These are phyloP conservation scores for Meyerozyma smithsonii DNA, from an alignment of 1,139 yeast species.

Conservation along the genomic window DNA sequence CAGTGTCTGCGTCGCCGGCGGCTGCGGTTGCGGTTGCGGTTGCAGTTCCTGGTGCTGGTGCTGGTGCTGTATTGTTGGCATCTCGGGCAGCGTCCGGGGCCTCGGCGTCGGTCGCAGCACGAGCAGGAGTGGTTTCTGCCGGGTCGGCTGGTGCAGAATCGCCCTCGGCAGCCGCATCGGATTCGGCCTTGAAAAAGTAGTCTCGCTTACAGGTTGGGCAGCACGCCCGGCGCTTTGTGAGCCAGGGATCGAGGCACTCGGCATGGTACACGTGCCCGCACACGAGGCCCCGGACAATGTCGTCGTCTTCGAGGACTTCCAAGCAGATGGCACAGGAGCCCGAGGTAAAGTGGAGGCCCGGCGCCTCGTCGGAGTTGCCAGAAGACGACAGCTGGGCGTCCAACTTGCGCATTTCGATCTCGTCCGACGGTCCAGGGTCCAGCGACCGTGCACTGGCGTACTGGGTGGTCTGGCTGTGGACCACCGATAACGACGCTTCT, in stretches of 20 bases:
- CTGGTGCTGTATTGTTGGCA: background rate
- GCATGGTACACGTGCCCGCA: constrained; percentile 87
- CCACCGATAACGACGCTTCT: constrained; percentile 1
- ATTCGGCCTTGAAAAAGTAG: constrained; percentile 40
- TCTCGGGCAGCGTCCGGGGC: constrained; percentile 8
- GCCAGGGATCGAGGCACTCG: constrained; percentile 80
- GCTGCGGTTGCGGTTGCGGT: background rate
- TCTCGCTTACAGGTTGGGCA: constrained; percentile 86
- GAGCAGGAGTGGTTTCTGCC: no score
- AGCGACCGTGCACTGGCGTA: background rate
- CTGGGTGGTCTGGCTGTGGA: background rate
- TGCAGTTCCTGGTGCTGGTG: background rate
- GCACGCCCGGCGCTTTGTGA: constrained; percentile 68
- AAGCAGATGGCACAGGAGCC: constrained; percentile 83
- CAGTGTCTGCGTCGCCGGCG: background rate
- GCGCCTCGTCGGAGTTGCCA: constrained; percentile 7
- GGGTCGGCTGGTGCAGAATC: no score
- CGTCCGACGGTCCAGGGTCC: constrained; percentile 4
- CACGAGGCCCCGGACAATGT: constrained; percentile 62
- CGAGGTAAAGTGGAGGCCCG: constrained; percentile 52
- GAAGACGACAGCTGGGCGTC: background rate
- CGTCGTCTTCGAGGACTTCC: constrained; percentile 59
- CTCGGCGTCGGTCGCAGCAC: no score
- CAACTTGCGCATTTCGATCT: constrained; percentile 4
- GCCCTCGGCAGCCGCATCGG: constrained; percentile 5